Evolutionary conservation across 805 yeast genomes (phyloP), one percentile per base, ranked within the genome.

Genomic region (Candida endomychidarum): DNA sequence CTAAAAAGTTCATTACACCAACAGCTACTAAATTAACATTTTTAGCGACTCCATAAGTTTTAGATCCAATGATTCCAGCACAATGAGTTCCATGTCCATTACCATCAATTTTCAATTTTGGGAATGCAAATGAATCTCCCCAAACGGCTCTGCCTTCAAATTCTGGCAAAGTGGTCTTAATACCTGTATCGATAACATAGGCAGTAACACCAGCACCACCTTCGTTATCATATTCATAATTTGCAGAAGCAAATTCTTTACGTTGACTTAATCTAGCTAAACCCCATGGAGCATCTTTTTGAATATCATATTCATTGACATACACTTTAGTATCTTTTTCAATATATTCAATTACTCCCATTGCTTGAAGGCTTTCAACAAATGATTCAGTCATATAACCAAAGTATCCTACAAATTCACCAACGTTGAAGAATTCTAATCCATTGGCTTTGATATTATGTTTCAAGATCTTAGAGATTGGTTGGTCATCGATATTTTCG

Each of bases 21-120:
- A 67, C 64, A 16, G 71, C 72, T n/a, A 65, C 69, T 25, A 67
- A 49, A 14, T 61, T 51, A 19, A 65, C 71, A 17, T 60, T 52
- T 57, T 90, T 89, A 12, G 96, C 87, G 2, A 87, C 93, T 5
- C 97, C 97, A 63, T 69, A 89, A 2, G 81, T 77, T 38, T 64
- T 70, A 2, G 96, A 86, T 0, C 91, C 96, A 40, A 87, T 75
- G 9, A 87, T 66, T 3, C 96, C 96, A 0, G 96, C 96, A 34
- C 90, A 95, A 60, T 89, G 96, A 1, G 96, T 87, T 0, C 96
- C 97, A 58, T 89, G 97, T 0, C 96, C 96, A 50, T 82, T 81
- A 8, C 63, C 63, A 56, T 90, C 96, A 12, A 56, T 41, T 42
- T 60, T 52, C n/a, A 63, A 40, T 28, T 57, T 53, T 8, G 70